Conservation (phyloP, 306 rosid genomes). For the Vigna angularis region DNA sequence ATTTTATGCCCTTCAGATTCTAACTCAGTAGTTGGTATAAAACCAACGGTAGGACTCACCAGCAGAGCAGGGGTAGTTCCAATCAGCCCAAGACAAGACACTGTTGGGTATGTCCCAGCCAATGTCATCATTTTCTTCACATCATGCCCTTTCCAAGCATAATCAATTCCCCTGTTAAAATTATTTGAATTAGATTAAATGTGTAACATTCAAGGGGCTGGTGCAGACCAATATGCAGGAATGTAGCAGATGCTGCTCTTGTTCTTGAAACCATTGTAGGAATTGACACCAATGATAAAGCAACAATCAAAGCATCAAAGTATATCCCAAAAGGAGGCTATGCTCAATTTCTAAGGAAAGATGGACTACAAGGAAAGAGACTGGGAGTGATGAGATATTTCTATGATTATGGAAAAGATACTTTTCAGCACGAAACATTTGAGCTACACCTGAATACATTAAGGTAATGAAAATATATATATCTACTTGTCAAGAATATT, state of each 20-base stretch:
- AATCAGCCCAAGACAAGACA: slow-evolving; percentile 66
- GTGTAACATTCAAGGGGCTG: slow-evolving; percentile 20
- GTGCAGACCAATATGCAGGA: slow-evolving; percentile 71
- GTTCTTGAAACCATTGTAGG: slow-evolving; percentile 72
- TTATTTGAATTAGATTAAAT: neutral
- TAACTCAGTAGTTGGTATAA: slow-evolving; percentile 66
- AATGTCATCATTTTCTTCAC: too few species aligned
- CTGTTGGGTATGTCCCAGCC: slow-evolving; percentile 59
- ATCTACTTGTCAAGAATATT: too few species aligned
- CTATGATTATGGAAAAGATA: slow-evolving; percentile 38
- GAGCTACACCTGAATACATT: slow-evolving; percentile 52
- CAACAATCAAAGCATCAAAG: slow-evolving; percentile 54
- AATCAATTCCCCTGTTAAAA: neutral
- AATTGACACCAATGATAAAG: slow-evolving; percentile 49
- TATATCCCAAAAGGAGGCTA: slow-evolving; percentile 67
- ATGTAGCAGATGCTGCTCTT: slow-evolving; percentile 68
- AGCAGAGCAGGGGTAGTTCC: slow-evolving; percentile 80
- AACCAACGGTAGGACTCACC: slow-evolving; percentile 77
- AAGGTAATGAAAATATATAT: slow-evolving; percentile 54
- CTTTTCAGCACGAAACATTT: slow-evolving; percentile 43
- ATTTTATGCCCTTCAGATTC: slow-evolving; percentile 58
- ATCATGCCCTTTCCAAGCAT: too few species aligned
- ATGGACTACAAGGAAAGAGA: slow-evolving; percentile 72
- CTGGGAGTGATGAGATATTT: slow-evolving; percentile 54
- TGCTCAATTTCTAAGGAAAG: slow-evolving; percentile 55